Percentiles rank a stretch among this genome's conserved stretches.
phyloP scores from a whole-genome alignment of 2,329 filamentous ascomycete species.

The Westerdykella ornata region DNA sequence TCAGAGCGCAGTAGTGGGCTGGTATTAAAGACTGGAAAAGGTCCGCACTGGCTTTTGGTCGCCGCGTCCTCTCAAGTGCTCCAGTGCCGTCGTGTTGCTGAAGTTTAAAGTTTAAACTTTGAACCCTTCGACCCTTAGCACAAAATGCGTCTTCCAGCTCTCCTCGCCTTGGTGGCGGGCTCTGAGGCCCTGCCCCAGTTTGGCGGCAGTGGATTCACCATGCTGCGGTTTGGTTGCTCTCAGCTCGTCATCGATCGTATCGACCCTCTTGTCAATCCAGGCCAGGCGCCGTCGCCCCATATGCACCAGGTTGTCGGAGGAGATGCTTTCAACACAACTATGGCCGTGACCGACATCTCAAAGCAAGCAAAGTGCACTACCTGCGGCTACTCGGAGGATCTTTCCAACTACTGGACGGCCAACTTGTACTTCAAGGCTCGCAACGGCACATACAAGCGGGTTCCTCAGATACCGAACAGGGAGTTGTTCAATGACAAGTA shows the following conservation, averaged over 20 bases:
- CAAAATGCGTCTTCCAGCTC: conserved; percentile 4
- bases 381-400: conserved; percentile 5
- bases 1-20: not conserved
- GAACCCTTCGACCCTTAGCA: too few species aligned
- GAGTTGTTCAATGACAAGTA: conserved; percentile 34
- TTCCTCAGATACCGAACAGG: conserved; percentile 20
- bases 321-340: conserved; percentile 9
- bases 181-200: conserved; percentile 6
- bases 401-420: conserved; percentile 30
- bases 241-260: conserved; percentile 6
- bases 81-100: not conserved
- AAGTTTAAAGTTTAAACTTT: too few species aligned
- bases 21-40: not conserved
- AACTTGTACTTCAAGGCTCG: conserved; percentile 30
- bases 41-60: not conserved
- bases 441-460: conserved; percentile 30
- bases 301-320: conserved; percentile 14
- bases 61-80: not conserved
- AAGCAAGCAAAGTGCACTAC: conserved; percentile 7
- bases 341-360: conserved; percentile 3
- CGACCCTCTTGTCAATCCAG: conserved; percentile 20
- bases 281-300: conserved; percentile 13
- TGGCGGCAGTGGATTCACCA: conserved; percentile 3
- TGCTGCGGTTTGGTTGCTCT: conserved; percentile 8
- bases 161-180: conserved; percentile 6